Evolutionary conservation across 2,329 filamentous ascomycete genomes (phyloP).

Genomic region (Pseudogymnoascus sp.): DNA sequence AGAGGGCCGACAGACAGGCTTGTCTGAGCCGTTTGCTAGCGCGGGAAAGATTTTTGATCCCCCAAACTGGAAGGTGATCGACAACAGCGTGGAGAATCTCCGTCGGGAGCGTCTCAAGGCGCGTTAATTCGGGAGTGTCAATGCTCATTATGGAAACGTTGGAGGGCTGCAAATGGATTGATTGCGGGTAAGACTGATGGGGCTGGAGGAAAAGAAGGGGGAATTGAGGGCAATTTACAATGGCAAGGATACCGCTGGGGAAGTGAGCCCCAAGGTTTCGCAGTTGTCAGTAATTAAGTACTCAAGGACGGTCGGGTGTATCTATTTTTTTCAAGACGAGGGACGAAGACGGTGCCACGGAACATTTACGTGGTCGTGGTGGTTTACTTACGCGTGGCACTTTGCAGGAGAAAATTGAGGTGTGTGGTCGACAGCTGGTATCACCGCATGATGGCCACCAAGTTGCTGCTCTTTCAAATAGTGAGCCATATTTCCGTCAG

Average conservation of each 20-base stretch:
- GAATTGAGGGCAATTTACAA: neutral
- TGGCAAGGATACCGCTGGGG: neutral
- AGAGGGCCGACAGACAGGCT: slow-evolving; percentile 11
- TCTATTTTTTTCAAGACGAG: too few species aligned
- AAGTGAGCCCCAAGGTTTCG: too few species aligned
- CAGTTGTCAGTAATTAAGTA: too few species aligned
- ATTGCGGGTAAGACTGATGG: neutral
- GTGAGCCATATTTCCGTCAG: too few species aligned
- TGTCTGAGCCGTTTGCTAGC: slow-evolving; percentile 13
- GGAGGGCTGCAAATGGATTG: neutral
- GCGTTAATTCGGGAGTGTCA: neutral
- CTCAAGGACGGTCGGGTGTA: too few species aligned
- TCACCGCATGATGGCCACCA: too few species aligned
- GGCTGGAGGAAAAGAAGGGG: neutral
- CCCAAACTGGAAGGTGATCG: slow-evolving; percentile 8
- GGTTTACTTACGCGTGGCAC: too few species aligned
- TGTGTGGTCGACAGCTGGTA: too few species aligned
- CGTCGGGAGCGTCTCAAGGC: neutral
- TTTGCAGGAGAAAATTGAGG: too few species aligned
- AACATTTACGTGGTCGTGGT: too few species aligned
- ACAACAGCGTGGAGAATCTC: slow-evolving; percentile 11
- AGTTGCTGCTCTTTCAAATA: too few species aligned
- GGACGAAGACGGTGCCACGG: too few species aligned
- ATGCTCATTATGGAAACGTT: neutral
- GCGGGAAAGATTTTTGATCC: slow-evolving; percentile 12